Evolutionary conservation across 169 alveolate species (phyloP), one percentile per base, ranked within the genome.

Genomic region (Cryptosporidium canis): DNA sequence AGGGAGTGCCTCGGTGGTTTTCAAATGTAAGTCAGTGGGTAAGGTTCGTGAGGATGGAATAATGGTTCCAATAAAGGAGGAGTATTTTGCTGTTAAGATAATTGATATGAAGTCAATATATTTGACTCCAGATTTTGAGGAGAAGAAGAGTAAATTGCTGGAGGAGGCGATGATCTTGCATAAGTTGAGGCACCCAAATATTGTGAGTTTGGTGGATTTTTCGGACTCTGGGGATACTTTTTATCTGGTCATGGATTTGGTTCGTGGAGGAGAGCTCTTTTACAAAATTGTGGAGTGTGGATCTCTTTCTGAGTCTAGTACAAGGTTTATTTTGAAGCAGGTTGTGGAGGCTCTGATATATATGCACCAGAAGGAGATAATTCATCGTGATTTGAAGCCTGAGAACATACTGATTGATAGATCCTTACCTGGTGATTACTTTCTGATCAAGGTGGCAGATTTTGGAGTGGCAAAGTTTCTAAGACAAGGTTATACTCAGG

Each of bases 311-410:
- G 96, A 94, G 67, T 65, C 84, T 12, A 87, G 92, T 90, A 94
- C 96, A 16, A 93, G 94, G 39, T 92, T 84, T 33, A 90, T 92
- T 43, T 93, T 95, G 63, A 90, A 92, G 39, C 94, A 93, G 91
- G 85, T 95, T 16, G 94, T 91, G 11, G 92, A 71, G 39, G 95
- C 95, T 33, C 70, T 95, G 16, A 65, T 90, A 33, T 95, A 95
- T 84, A 85, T 95, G 92, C 97, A 95, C 85, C 39, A 56, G 24
- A 90, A 91, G 83, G 92, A 93, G 72, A 93, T 95, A 29, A 92
- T 93, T 44, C 98, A 96, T 85, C 93, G 99, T 45, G 99, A 96
- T 63, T 67, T 96, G 66, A 96, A 96, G 68, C 99, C 99, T 24
- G 99, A 96, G 90, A 96, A 96, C 85, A 94, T 96, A 61, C 91